These are phyloP conservation scores for Malassezia slooffiae DNA, from an alignment of 1,284 basidiomycete species.

Conservation along the genomic window DNA sequence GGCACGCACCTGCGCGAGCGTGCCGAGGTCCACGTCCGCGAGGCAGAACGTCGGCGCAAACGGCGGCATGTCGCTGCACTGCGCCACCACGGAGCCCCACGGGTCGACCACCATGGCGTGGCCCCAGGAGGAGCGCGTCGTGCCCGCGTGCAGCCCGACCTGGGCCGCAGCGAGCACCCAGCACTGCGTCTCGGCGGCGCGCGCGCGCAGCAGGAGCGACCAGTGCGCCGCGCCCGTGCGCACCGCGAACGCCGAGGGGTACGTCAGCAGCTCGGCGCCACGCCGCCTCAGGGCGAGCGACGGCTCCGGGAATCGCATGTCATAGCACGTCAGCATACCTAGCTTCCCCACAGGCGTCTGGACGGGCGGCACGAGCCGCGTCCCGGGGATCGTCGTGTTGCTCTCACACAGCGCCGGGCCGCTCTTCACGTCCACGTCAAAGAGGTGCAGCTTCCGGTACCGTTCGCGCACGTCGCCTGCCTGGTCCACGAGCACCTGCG, in stretches of 20 bases:
- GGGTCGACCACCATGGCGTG: constrained; percentile 46
- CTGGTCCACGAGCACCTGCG: constrained; percentile 49
- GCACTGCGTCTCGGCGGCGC: constrained; percentile 49
- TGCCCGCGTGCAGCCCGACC: constrained; percentile 37
- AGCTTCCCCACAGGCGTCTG: constrained; percentile 46
- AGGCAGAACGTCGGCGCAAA: constrained; percentile 37
- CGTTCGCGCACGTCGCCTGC: constrained; percentile 46
- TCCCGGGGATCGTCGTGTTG: constrained; percentile 47
- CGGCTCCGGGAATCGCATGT: constrained; percentile 51
- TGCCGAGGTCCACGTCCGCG: constrained; percentile 34
- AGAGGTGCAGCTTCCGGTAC: constrained; percentile 52
- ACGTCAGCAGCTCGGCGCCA: constrained; percentile 50
- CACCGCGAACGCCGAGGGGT: constrained; percentile 52
- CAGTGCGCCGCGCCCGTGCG: constrained; percentile 47
- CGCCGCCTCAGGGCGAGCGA: constrained; percentile 47
- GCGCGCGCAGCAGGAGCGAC: constrained; percentile 40
- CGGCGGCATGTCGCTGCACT: constrained; percentile 38
- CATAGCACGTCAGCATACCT: constrained; percentile 52
- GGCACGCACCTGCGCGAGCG: constrained; percentile 23
- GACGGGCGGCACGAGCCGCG: constrained; percentile 40
- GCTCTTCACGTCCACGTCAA: constrained; percentile 50
- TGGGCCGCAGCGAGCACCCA: constrained; percentile 47
- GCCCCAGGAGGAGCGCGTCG: constrained; percentile 37
- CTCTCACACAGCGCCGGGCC: constrained; percentile 39
- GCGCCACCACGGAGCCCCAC: constrained; percentile 40